Evolutionary conservation across 257 asterid genomes (phyloP).

Genomic region (Scutellaria galericulata): DNA sequence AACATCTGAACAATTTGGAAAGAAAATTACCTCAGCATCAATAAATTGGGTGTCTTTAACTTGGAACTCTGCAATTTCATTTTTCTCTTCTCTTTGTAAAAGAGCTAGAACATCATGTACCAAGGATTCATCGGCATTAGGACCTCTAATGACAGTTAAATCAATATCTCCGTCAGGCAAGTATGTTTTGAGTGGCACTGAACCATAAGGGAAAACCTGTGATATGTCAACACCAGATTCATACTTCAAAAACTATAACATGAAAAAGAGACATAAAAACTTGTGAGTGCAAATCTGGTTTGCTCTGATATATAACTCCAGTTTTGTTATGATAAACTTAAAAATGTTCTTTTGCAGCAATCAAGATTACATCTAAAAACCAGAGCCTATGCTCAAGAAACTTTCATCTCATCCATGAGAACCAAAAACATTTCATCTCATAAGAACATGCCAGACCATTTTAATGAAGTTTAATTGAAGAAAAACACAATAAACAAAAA

Average conservation of each 20-base stretch:
- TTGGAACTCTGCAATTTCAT: conserved; percentile 60
- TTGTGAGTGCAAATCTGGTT: background rate
- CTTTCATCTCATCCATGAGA: conserved; percentile 16
- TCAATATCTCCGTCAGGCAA: conserved; percentile 97
- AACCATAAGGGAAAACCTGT: conserved; percentile 82
- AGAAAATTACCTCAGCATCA: conserved; percentile 65
- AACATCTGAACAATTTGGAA: conserved; percentile 6
- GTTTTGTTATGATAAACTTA: conserved; percentile 12
- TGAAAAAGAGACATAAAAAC: background rate
- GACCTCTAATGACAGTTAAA: conserved; percentile 56
- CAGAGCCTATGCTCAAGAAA: background rate
- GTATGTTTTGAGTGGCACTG: conserved; percentile 91
- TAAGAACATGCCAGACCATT: background rate
- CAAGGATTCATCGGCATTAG: conserved; percentile 52
- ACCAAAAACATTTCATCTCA: background rate
- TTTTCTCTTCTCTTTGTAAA: conserved; percentile 61
- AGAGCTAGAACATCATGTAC: conserved; percentile 62
- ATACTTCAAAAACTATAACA: conserved; percentile 6
- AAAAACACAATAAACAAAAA: background rate
- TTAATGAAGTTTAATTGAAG: background rate
- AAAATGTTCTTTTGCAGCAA: conserved; percentile 11
- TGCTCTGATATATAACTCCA: background rate
- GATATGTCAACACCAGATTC: conserved; percentile 11
- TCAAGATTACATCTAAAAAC: background rate
- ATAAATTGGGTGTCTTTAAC: conserved; percentile 68